phyloP scores from a whole-genome alignment of 208 protist genomes.

The Acanthamoeba lenticulata region DNA sequence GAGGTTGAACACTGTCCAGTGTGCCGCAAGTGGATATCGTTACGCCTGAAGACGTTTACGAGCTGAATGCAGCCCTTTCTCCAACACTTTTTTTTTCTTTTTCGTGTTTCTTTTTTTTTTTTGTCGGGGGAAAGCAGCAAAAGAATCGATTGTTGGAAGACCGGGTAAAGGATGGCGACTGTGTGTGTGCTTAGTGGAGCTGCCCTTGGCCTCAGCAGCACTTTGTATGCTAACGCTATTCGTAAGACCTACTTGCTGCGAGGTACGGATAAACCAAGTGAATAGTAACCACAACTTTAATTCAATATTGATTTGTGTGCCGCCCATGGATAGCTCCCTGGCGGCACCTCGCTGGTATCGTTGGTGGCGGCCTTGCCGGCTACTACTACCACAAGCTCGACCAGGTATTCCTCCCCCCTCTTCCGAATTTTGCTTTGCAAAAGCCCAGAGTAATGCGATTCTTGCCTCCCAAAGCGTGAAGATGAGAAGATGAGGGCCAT shows the following conservation, averaged over 20 bases:
- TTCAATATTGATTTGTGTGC: background rate
- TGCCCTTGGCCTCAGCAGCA: background rate
- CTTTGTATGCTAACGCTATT: background rate
- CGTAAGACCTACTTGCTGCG: constrained; percentile 22
- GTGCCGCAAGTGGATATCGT: constrained; percentile 16
- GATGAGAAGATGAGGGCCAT: background rate
- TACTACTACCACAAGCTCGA: constrained; percentile 34
- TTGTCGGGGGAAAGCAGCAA: background rate
- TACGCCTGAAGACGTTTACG: background rate
- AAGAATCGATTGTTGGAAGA: background rate
- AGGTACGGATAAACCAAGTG: background rate
- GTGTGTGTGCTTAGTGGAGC: background rate
- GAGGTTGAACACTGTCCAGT: background rate
- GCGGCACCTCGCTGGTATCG: constrained; percentile 8
- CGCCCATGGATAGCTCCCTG: constrained; percentile 13
- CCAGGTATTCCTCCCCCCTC: background rate
- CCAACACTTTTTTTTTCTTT: background rate
- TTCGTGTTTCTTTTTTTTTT: background rate
- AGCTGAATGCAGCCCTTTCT: background rate
- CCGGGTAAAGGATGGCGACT: background rate
- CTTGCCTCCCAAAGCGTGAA: background rate
- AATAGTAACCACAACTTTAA: background rate
- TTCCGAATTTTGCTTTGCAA: background rate
- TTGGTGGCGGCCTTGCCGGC: background rate
- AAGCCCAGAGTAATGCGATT: background rate